phyloP scores from a whole-genome alignment of 2,329 filamentous ascomycete genomes.

The Calonectria pseudoreteaudii region DNA sequence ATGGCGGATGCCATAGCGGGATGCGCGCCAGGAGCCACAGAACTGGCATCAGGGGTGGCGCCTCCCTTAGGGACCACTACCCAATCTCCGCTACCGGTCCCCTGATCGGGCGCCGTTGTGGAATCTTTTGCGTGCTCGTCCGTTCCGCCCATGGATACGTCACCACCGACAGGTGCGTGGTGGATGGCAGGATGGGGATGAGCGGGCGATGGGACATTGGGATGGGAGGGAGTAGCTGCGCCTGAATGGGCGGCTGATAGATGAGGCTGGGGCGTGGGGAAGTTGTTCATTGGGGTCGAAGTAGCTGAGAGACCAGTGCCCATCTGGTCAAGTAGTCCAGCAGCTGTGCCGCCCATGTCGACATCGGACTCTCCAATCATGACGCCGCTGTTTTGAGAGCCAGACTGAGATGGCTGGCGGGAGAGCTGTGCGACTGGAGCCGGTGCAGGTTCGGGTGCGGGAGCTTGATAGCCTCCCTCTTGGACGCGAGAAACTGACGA shows the following conservation, averaged over 20 bases:
- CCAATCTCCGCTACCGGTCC: slow-evolving; percentile 74
- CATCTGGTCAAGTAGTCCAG: slow-evolving; percentile 76
- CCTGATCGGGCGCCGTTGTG: slow-evolving; percentile 61
- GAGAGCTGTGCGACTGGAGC: slow-evolving; percentile 55
- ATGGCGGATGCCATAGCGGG: background rate
- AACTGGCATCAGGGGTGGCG: slow-evolving; percentile 54
- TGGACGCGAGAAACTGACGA: slow-evolving; percentile 78
- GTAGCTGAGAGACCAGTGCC: slow-evolving; percentile 70
- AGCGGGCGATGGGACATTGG: slow-evolving; percentile 60
- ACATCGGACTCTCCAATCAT: slow-evolving; percentile 71
- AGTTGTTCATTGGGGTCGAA: slow-evolving; percentile 71
- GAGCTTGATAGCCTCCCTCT: slow-evolving; percentile 80
- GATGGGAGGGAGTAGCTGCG: slow-evolving; percentile 66
- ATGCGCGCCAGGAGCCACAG: slow-evolving; percentile 23
- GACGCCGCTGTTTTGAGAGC: slow-evolving; percentile 67
- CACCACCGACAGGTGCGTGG: slow-evolving; percentile 41
- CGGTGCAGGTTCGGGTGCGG: slow-evolving; percentile 58
- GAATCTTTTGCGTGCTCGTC: slow-evolving; percentile 51
- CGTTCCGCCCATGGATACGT: slow-evolving; percentile 67
- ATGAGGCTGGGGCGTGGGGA: slow-evolving; percentile 71
- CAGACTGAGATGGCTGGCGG: slow-evolving; percentile 65
- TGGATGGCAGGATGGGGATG: slow-evolving; percentile 40
- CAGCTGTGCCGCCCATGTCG: slow-evolving; percentile 74
- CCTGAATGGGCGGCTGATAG: slow-evolving; percentile 68
- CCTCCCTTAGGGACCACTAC: slow-evolving; percentile 78